Evolutionary conservation across 2,329 filamentous ascomycete species (phyloP).

Genomic region (Zymoseptoria brevis): DNA sequence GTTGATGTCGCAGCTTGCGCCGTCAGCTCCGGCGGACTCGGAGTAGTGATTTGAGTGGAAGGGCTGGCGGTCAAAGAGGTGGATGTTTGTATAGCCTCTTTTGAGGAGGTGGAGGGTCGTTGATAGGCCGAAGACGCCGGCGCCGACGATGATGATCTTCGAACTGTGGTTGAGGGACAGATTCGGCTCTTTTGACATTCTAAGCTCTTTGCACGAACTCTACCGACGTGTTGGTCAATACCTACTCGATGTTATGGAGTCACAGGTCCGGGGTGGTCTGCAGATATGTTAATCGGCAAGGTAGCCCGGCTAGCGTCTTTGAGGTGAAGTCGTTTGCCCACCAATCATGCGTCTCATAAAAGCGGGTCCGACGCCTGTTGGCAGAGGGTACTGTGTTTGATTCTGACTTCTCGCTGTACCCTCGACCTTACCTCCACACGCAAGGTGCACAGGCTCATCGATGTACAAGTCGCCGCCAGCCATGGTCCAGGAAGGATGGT

Average conservation of each 20-base stretch:
- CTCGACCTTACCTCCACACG: too few relatives aligned
- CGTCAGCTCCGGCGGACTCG: constrained; percentile 14
- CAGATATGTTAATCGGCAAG: background rate
- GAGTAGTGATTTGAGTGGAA: constrained; percentile 18
- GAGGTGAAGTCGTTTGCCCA: background rate
- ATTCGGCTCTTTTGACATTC: background rate
- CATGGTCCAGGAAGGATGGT: too few relatives aligned
- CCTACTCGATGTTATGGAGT: too few relatives aligned
- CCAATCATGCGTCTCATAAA: background rate
- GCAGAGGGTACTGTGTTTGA: too few relatives aligned
- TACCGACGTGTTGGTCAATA: too few relatives aligned
- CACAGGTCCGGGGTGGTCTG: too few relatives aligned
- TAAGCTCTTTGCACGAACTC: too few relatives aligned
- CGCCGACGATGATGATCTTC: constrained; percentile 33
- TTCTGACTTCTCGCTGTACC: too few relatives aligned
- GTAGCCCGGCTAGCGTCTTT: background rate
- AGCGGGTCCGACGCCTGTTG: background rate
- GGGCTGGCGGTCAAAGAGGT: constrained; percentile 28
- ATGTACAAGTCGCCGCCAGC: too few relatives aligned
- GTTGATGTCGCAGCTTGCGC: constrained; percentile 19
- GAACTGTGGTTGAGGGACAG: constrained; percentile 7
- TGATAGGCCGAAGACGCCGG: constrained; percentile 40
- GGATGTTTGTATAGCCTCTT: constrained; percentile 22
- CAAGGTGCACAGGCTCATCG: too few relatives aligned
- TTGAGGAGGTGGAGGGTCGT: constrained; percentile 29